These are phyloP conservation scores for Ophioceras dolichostomum DNA, from an alignment of 2,329 filamentous ascomycete genomes.

Conservation along the genomic window DNA sequence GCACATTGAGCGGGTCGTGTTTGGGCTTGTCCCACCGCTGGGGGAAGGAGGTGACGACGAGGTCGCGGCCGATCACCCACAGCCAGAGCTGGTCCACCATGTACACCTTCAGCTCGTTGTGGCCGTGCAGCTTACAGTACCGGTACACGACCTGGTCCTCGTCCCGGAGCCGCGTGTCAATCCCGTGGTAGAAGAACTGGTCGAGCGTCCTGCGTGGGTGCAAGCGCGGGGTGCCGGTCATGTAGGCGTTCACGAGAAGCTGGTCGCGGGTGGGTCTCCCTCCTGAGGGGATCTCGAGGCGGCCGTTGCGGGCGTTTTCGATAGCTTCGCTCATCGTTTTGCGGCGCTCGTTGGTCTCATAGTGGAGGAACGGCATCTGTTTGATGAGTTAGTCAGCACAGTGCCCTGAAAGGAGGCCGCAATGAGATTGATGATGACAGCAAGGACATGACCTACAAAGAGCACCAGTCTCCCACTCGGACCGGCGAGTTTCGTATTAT, in stretches of 20 bases:
- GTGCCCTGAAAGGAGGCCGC: constrained; percentile 3
- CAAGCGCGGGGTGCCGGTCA: constrained; percentile 30
- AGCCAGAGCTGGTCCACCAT: constrained; percentile 62
- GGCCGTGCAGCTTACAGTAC: constrained; percentile 26
- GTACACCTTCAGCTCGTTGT: constrained; percentile 42
- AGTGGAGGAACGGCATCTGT: constrained; percentile 55
- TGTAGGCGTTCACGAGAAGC: constrained; percentile 33
- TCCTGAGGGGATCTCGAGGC: constrained; percentile 13
- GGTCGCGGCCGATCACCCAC: constrained; percentile 44
- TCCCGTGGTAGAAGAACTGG: constrained; percentile 54
- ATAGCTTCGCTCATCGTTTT: constrained; percentile 44
- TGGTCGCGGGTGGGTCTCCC: no score
- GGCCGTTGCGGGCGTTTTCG: constrained; percentile 14
- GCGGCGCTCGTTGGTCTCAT: constrained; percentile 43
- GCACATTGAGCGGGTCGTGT: constrained; percentile 49
- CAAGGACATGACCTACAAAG: constrained; percentile 18
- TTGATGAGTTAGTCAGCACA: no score
- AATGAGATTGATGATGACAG: neutral
- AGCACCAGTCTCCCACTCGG: constrained; percentile 18
- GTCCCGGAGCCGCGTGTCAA: constrained; percentile 47
- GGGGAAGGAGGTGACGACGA: constrained; percentile 48
- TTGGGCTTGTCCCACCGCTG: constrained; percentile 47
- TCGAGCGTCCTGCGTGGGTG: constrained; percentile 52
- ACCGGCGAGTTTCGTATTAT: constrained; percentile 15
- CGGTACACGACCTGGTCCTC: constrained; percentile 53